Evolutionary conservation across 306 rosid genomes (phyloP), one percentile per base, ranked within the genome.

Genomic region (Aeschynomene evenia): DNA sequence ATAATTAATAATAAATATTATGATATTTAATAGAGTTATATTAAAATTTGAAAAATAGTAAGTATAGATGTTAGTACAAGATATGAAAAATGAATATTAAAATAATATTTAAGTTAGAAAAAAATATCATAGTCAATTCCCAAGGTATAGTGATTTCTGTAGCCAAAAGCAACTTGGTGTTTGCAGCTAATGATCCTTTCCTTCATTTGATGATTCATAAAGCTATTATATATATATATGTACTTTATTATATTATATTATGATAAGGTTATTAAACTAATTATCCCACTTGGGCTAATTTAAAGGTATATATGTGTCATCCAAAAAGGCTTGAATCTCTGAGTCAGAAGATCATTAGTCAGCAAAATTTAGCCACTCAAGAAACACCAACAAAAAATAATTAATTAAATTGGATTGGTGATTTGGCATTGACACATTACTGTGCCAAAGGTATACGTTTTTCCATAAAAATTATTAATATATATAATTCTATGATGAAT

Each of bases 141-240:
- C 42, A 42, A 29, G 37, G 7, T 2, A 9, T 23, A 29, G 20
- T 45, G 40, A 61, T 53, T 14, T 22, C 52, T 61, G 77, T 37
- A 18, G 11, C 24, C 63, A 61, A 50, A 73, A 62, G 70, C 55
- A 51, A 50, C 33, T 46, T 46, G n/a, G 37, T 18, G 45, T 70
- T 68, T n/a, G 23, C 18, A 9, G 31, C 21, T 36, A 43, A 45
- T 24, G 53, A 22, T 9, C 65, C 3, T 45, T 21, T 23, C 36
- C 12, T 37, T 45, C 7, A n/a, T 46, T 23, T 4, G 42, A 45
- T 15, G 16, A n/a, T n/a, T n/a, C n/a, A n/a, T n/a, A n/a, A 15
- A 24, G 56, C 34, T 45, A 18, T 21, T 64, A 26, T 64, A 23
- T 24, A 63, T 8, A n/a, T n/a, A n/a, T n/a, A n/a, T n/a, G n/a